Conservation (phyloP, 1,284 basidiomycete species). For the Sparassis latifolia region DNA sequence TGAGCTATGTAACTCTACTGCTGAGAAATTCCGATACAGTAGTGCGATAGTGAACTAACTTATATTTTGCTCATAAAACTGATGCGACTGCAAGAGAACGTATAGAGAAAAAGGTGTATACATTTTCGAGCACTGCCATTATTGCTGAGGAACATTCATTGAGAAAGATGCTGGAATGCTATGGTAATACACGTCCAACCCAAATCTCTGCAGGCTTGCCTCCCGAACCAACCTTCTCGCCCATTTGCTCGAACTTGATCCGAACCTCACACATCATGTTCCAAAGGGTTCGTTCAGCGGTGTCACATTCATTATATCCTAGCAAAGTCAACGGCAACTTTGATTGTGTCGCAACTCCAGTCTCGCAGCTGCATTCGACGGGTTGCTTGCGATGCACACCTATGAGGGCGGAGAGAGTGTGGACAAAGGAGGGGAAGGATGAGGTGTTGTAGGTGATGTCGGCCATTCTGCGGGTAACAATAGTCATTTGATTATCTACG, state of each 20-base stretch:
- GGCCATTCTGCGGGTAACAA: conserved; percentile 70
- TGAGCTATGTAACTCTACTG: no score
- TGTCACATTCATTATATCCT: conserved; percentile 81
- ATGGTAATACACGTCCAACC: no score
- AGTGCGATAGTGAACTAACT: no score
- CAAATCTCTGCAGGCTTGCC: conserved; percentile 70
- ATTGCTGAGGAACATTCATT: no score
- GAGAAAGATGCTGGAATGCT: no score
- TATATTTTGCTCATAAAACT: no score
- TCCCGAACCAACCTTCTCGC: conserved; percentile 45
- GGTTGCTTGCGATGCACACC: conserved; percentile 18
- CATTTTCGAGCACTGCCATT: no score
- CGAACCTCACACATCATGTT: conserved; percentile 38
- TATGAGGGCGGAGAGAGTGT: conserved; percentile 45
- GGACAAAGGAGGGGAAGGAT: conserved; percentile 67
- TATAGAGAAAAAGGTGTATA: no score
- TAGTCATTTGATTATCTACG: no score
- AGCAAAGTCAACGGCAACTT: conserved; percentile 50
- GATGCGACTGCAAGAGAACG: no score
- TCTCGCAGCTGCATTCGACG: no score
- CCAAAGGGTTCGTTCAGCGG: conserved; percentile 70
- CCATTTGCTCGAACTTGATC: conserved; percentile 49
- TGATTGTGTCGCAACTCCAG: conserved; percentile 8
- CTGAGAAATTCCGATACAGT: no score
- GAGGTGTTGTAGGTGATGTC: conserved; percentile 92